A percentile compares a stretch with the other conserved stretches of the same genome.
Evolutionary conservation across 345 rosid genomes (phyloP).

Genomic region (Eutrema heterophyllum): DNA sequence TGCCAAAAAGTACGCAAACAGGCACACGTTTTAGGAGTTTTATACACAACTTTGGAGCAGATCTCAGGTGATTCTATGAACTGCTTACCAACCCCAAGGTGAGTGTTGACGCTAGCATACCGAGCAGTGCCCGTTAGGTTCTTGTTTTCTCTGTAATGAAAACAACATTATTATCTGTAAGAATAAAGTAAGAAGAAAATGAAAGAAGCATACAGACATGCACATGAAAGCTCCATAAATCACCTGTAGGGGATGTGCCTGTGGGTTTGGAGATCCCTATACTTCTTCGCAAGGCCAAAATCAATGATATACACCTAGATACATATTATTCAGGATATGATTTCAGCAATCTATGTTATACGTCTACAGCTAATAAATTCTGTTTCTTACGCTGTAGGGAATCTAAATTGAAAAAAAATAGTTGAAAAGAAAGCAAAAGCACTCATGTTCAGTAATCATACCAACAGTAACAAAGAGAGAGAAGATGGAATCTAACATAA

Average conservation of each 20-base stretch:
- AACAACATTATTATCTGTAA: background rate
- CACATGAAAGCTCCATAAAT: constrained; percentile 1
- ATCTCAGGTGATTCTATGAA: background rate
- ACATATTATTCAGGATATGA: constrained; percentile 4
- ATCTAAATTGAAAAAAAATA: background rate
- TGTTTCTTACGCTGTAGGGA: background rate
- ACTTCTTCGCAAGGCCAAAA: constrained; percentile 87
- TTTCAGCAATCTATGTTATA: background rate
- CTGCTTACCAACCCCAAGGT: constrained; percentile 71
- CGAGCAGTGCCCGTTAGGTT: constrained; percentile 91
- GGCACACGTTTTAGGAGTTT: background rate
- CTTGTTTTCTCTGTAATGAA: constrained; percentile 63
- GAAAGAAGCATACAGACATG: background rate
- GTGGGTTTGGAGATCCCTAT: constrained; percentile 87
- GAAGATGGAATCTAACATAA: constrained; percentile 4
- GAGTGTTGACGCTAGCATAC: constrained; percentile 88
- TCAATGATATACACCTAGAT: constrained; percentile 73
- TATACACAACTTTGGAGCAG: constrained; percentile 1
- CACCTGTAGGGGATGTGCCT: constrained; percentile 86
- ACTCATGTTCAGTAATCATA: background rate
- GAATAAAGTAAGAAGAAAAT: background rate
- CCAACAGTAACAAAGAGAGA: background rate
- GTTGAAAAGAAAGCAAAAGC: background rate
- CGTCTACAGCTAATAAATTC: background rate
- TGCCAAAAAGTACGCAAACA: constrained; percentile 26